A percentile compares a stretch with the other conserved stretches of the same genome.
phyloP scores from a whole-genome alignment of 768 basidiomycete genomes.

The Lactarius trivialis region DNA sequence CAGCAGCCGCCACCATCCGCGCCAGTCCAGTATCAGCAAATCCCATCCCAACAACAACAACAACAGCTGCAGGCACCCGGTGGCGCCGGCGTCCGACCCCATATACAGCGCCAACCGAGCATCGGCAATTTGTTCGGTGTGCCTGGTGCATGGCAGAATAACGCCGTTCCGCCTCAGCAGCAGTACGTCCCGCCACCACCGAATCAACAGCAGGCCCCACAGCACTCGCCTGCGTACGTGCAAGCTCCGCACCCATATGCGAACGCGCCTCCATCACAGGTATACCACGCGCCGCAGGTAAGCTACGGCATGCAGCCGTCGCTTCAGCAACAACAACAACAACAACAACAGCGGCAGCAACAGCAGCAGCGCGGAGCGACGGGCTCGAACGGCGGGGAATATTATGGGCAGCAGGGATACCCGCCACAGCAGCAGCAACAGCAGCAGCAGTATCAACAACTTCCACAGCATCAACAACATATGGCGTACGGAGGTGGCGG shows the following conservation, averaged over 20 bases:
- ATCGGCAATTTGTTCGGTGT: conserved; percentile 6
- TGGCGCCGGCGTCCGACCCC: background rate
- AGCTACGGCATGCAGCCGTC: conserved; percentile 10
- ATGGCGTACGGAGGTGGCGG: conserved; percentile 27
- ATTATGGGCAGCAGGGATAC: conserved; percentile 16
- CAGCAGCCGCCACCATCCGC: conserved; percentile 34
- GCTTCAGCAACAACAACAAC: conserved; percentile 30
- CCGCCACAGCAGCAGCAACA: conserved; percentile 12
- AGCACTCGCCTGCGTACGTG: conserved; percentile 11
- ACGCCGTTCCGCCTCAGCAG: conserved; percentile 9
- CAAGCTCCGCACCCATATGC: conserved; percentile 19
- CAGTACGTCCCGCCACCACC: conserved; percentile 20
- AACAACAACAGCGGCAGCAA: conserved; percentile 28
- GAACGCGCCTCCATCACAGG: conserved; percentile 17
- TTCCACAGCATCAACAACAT: conserved; percentile 31
- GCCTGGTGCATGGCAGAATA: conserved; percentile 8
- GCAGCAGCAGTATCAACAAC: conserved; percentile 31
- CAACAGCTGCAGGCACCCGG: conserved; percentile 22
- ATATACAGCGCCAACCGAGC: conserved; percentile 15
- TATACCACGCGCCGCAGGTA: background rate
- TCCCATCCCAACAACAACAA: conserved; percentile 30
- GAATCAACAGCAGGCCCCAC: conserved; percentile 17
- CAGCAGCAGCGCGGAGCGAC: conserved; percentile 27
- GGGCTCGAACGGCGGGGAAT: conserved; percentile 13
- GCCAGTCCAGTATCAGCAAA: conserved; percentile 34